Evolutionary conservation across 768 basidiomycete species (phyloP).

Genomic region (Termitomyces sp.): DNA sequence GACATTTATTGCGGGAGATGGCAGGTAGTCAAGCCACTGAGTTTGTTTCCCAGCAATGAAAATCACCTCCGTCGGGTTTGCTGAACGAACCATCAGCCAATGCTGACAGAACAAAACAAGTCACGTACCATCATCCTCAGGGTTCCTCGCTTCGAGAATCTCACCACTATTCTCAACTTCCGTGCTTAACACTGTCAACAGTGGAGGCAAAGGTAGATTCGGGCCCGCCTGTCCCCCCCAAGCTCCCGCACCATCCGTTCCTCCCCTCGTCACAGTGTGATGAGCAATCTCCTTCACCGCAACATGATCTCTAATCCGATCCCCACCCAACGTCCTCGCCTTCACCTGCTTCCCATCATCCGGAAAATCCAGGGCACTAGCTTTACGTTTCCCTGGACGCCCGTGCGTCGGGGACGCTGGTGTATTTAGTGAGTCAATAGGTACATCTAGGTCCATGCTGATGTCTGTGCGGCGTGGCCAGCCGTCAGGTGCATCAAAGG

Average conservation of each 20-base stretch:
- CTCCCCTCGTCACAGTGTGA: not conserved
- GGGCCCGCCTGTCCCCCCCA: constrained; percentile 20
- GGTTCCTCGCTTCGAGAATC: constrained; percentile 73
- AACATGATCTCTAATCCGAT: constrained; percentile 44
- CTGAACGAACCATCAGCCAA: not conserved
- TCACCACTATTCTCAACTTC: constrained; percentile 65
- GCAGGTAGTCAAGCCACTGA: constrained; percentile 88
- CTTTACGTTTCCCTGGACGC: constrained; percentile 47
- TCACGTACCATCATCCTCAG: constrained; percentile 53
- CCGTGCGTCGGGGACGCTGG: constrained; percentile 27
- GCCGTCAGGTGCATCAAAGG: constrained; percentile 32
- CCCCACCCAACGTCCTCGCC: constrained; percentile 65
- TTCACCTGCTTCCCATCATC: constrained; percentile 32
- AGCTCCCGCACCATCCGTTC: constrained; percentile 8
- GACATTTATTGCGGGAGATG: constrained; percentile 61
- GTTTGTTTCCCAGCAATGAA: constrained; percentile 61
- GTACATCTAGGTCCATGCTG: constrained; percentile 50
- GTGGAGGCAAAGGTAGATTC: constrained; percentile 48
- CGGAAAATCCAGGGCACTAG: constrained; percentile 28
- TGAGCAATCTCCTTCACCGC: constrained; percentile 48
- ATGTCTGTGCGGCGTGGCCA: constrained; percentile 32
- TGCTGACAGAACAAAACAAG: not conserved
- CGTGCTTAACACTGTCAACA: constrained; percentile 54
- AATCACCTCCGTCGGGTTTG: constrained; percentile 65
- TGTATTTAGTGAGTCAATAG: constrained; percentile 48